These are phyloP conservation scores for Ganoderma lucidum DNA, from an alignment of 1,284 basidiomycete genomes.

Conservation along the genomic window DNA sequence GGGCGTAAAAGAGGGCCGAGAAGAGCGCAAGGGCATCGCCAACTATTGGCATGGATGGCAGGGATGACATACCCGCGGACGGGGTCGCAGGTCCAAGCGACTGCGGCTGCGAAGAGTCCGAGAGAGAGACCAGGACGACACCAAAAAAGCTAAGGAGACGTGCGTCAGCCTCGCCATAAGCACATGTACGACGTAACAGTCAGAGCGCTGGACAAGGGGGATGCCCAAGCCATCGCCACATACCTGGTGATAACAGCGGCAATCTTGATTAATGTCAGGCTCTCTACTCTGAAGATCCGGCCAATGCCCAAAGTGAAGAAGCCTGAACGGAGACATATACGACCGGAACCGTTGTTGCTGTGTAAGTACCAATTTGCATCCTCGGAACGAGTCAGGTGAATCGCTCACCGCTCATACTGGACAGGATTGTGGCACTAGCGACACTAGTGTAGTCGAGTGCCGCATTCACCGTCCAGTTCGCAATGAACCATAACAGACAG, in stretches of 20 bases:
- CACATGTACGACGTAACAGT: slow-evolving; percentile 1
- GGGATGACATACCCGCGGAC: slow-evolving; percentile 20
- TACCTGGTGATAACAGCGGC: slow-evolving; percentile 86
- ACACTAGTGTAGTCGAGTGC: slow-evolving; percentile 88
- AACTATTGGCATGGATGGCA: slow-evolving; percentile 49
- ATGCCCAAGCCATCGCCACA: slow-evolving; percentile 27
- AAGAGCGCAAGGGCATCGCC: slow-evolving; percentile 86
- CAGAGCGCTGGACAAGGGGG: neutral
- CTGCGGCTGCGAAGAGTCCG: slow-evolving; percentile 62
- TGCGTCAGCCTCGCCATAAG: slow-evolving; percentile 9
- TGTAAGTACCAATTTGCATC: neutral
- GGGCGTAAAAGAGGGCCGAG: slow-evolving; percentile 88
- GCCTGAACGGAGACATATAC: slow-evolving; percentile 54
- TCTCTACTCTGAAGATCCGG: slow-evolving; percentile 85
- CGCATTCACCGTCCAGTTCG: slow-evolving; percentile 90
- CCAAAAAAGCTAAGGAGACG: slow-evolving; percentile 74
- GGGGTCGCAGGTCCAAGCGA: slow-evolving; percentile 20
- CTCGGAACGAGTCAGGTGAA: neutral
- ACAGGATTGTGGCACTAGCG: slow-evolving; percentile 89
- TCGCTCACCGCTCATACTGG: slow-evolving; percentile 85
- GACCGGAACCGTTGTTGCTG: neutral
- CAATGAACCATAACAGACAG: slow-evolving; percentile 89
- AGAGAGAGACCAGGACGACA: slow-evolving; percentile 86
- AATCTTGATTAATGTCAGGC: slow-evolving; percentile 78
- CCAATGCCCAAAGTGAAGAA: slow-evolving; percentile 95